Base-by-base conservation (phyloP, 345 rosid species). In the Psidium guajava region DNA sequence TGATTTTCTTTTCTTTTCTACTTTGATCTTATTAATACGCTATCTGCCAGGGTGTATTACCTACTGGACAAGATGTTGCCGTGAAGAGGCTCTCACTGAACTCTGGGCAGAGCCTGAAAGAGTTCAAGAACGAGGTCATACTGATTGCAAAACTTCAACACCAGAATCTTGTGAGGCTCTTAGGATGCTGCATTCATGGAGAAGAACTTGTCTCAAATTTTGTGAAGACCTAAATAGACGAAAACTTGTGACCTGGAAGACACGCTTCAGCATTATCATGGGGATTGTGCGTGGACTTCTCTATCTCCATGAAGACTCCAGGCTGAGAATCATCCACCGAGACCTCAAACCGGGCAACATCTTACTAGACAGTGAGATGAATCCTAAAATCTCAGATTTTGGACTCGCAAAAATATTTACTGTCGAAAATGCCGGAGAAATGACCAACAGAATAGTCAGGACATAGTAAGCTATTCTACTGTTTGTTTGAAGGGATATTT, bases 101-200 rank as follows among this genome's bases (percentile, higher is more conserved):
- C 42, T 91, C 93, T 0, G 82, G 85, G 54, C 91, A 90, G 84
- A 92, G 92, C 40, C 42, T 84, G 6, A 32, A 69, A 12, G 90
- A 91, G 81, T 91, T 91, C 87, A 87, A 86, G 75, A 91, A 88
- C 32, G 93, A 91, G 58, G 89, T 88, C 8, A 42, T 44, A 40
- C 77, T 91, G 83, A 85, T 91, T 36, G 84, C 91, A 3, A 94
- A 91, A 55, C 91, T 95, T 85, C 98, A 95, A 80, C 98, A 95
- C 86, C 87, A 93, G 21, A 94, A 95, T 81, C 96, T 94, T 55
- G 94, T 93, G n/a, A 93, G 89, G 87, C 93, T 93, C 53, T 54
- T 95, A 2, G 96, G 96, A 24, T 94, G 92, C 64, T 92, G 98
- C 89, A 88, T 91, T 84, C 87, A 92, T 13, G 84, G 64, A 18